phyloP scores from a whole-genome alignment of 169 alveolate species.

The Plasmodium knowlesi region DNA sequence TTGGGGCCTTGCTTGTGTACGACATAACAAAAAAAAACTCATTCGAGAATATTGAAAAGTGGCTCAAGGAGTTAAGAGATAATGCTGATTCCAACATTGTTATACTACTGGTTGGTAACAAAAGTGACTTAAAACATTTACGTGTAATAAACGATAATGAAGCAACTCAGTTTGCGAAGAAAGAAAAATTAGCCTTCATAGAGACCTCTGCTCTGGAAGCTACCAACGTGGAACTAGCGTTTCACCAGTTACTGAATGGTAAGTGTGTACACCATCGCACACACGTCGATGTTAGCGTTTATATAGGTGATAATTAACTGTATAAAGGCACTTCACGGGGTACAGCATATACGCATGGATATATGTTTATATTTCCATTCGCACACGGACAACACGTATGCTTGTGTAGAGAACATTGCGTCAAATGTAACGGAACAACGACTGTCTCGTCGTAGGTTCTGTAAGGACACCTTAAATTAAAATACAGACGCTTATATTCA shows the following conservation, averaged over 20 bases:
- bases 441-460: neutral
- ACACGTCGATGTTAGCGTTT: neutral
- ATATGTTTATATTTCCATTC: neutral
- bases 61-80: slow-evolving; percentile 97
- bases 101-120: slow-evolving; percentile 97
- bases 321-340: neutral
- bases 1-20: slow-evolving; percentile 98
- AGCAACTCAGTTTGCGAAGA: slow-evolving; percentile 92
- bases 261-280: neutral
- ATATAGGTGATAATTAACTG: neutral
- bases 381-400: neutral
- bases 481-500: neutral
- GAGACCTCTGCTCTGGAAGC: slow-evolving; percentile 97
- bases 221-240: slow-evolving; percentile 96
- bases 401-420: neutral
- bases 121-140: slow-evolving; percentile 93
- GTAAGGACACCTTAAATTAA: neutral
- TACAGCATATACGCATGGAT: neutral
- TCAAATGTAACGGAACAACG: neutral
- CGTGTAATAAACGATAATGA: slow-evolving; percentile 94
- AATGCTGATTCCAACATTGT: slow-evolving; percentile 97
- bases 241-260: slow-evolving; percentile 80
- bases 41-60: slow-evolving; percentile 94
- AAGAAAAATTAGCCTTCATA: slow-evolving; percentile 92
- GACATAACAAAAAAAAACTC: slow-evolving; percentile 97